These are phyloP conservation scores for Pythium rishiriense DNA, from an alignment of 352 stramenopile genomes.

Conservation along the genomic window DNA sequence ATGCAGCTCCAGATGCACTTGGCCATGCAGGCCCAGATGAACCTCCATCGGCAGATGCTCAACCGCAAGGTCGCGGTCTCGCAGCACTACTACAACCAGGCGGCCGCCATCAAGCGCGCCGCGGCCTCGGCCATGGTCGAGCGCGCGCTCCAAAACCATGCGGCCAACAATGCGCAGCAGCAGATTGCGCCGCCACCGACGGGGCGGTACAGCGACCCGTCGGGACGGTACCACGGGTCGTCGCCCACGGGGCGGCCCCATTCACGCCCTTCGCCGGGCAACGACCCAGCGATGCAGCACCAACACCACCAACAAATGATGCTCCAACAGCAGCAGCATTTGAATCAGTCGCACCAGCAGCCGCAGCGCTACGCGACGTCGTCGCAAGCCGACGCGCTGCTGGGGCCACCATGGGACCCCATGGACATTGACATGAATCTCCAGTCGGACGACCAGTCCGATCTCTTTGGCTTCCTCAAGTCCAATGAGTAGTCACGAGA, in stretches of 20 bases:
- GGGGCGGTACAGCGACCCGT: slow-evolving; percentile 11
- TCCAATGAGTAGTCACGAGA: slow-evolving; percentile 25
- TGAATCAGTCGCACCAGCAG: too few relatives aligned
- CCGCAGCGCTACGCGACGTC: slow-evolving; percentile 14
- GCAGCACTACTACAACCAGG: slow-evolving; percentile 44
- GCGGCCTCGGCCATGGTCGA: slow-evolving; percentile 26
- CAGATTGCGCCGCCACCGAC: neutral
- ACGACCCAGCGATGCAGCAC: slow-evolving; percentile 7
- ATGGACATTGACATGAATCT: slow-evolving; percentile 30
- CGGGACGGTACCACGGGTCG: neutral
- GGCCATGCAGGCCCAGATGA: slow-evolving; percentile 89
- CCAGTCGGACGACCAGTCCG: slow-evolving; percentile 21
- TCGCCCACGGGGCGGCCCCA: too few relatives aligned
- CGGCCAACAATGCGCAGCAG: neutral
- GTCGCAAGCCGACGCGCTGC: slow-evolving; percentile 8
- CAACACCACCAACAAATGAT: slow-evolving; percentile 19
- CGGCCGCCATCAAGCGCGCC: slow-evolving; percentile 19
- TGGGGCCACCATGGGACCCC: slow-evolving; percentile 18
- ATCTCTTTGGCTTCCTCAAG: slow-evolving; percentile 34
- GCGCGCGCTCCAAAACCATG: slow-evolving; percentile 22
- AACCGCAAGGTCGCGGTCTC: slow-evolving; percentile 84
- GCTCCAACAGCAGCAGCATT: slow-evolving; percentile 12
- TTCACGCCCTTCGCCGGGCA: too few relatives aligned
- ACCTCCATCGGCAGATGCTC: slow-evolving; percentile 86
- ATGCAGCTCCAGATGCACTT: slow-evolving; percentile 85